Base-by-base conservation (phyloP, 108 stramenopile genomes). In the Nitzschia sp. region DNA sequence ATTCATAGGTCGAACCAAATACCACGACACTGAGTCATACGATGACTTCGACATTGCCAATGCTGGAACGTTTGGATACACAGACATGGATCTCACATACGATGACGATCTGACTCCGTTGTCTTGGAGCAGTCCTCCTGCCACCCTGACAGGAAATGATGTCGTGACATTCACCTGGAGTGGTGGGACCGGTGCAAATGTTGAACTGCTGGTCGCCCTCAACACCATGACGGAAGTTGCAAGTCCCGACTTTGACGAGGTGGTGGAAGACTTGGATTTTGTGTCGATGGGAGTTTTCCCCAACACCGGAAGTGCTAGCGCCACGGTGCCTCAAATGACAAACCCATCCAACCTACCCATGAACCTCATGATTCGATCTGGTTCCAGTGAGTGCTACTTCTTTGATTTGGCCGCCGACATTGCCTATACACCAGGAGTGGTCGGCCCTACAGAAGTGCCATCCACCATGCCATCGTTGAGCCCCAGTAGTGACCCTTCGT, bases 331-430 rank as follows among this genome's bases (percentile, higher is more conserved):
- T n/a, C 15, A 39, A 58, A n/a, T 58, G 38, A 7, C 11, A 1
- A 58, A 58, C 38, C 57, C 57, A 1, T n/a, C 12, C 38, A 37
- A 29, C 14, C 39, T 58, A 6, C 57, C 29, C 15, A 39, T 58
- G 57, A 58, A 58, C 19, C 38, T 58, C 6, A 58, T 58, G 57
- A 19, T 58, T 58, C 34, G 34, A n/a, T 58, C 57, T 39, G 57
- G 57, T 10, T 17, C 10, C 15, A 17, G 34, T 1, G 26, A 40
- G 19, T 58, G 57, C 38, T 58, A 58, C 38, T 58, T 58, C 57
- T 58, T 58, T 19, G 57, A 58, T 7, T 19, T 58, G 38, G 57
- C 37, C 3, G 5, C 57, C n/a, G 57, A 37, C 11, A 22, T 58
- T 12, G 14, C n/a, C 26, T 58, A 58, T 7, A 2, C 26, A 58